These are phyloP conservation scores for Torulaspora quercuum DNA, from an alignment of 805 yeast species.

Conservation along the genomic window DNA sequence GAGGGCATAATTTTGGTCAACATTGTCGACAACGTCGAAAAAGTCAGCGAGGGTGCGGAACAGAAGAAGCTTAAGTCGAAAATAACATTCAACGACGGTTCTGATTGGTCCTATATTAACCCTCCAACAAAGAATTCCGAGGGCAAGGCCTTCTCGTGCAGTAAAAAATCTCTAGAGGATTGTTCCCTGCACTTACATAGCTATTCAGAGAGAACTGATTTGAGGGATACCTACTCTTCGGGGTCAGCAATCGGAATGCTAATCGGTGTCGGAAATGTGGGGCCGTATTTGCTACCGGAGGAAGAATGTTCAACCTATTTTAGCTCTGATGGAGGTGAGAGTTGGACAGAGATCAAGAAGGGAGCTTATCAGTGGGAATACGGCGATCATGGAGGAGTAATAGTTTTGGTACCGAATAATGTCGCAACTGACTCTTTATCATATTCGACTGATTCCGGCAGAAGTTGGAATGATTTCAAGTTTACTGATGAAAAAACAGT, in stretches of 20 bases:
- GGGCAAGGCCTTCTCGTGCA: conserved; percentile 56
- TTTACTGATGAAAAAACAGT: conserved; percentile 56
- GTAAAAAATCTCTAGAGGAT: conserved; percentile 45
- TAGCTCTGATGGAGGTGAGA: conserved; percentile 84
- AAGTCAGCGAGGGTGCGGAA: conserved; percentile 37
- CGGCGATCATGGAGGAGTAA: conserved; percentile 90
- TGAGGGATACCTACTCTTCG: conserved; percentile 82
- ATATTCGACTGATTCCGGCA: conserved; percentile 79
- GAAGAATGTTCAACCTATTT: conserved; percentile 66
- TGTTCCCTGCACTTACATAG: conserved; percentile 89
- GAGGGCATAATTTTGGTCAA: conserved; percentile 84
- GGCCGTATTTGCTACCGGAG: conserved; percentile 48
- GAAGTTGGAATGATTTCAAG: conserved; percentile 62
- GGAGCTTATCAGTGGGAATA: conserved; percentile 89
- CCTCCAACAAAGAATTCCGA: conserved; percentile 69
- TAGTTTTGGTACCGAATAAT: conserved; percentile 63
- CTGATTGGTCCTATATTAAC: conserved; percentile 67
- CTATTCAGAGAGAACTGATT: conserved; percentile 79
- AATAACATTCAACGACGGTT: conserved; percentile 88
- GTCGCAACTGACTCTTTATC: conserved; percentile 55
- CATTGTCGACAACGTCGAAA: conserved; percentile 56
- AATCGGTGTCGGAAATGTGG: conserved; percentile 93
- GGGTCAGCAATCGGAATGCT: conserved; percentile 85
- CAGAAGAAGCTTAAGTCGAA: conserved; percentile 61
- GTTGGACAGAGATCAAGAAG: conserved; percentile 76